These are phyloP conservation scores for Aspergillus hancockii DNA, from an alignment of 495 filamentous ascomycete species.

Conservation along the genomic window DNA sequence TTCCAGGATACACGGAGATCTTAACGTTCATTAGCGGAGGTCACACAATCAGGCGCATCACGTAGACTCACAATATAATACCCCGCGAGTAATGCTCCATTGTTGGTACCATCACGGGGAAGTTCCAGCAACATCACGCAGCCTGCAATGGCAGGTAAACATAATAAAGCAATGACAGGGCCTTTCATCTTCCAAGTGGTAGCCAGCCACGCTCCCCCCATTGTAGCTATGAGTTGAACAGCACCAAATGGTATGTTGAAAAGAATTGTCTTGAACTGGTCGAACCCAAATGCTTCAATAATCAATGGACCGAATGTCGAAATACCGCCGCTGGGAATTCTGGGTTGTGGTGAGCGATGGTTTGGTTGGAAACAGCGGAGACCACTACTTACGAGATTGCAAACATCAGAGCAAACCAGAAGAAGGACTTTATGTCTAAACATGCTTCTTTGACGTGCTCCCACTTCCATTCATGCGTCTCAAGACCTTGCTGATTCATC, in stretches of 20 bases:
- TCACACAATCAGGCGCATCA: background rate
- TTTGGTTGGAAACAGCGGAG: background rate
- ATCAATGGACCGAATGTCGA: constrained; percentile 66
- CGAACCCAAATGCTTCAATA: constrained; percentile 60
- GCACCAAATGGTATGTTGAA: constrained; percentile 68
- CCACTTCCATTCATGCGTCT: constrained; percentile 60
- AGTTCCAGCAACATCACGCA: constrained; percentile 56
- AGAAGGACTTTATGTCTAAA: constrained; percentile 65
- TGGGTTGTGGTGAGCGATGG: constrained; percentile 29
- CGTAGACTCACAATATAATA: constrained; percentile 52
- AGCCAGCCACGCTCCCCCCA: constrained; percentile 58
- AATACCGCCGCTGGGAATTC: constrained; percentile 63
- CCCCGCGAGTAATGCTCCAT: constrained; percentile 53
- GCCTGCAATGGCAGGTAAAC: constrained; percentile 57
- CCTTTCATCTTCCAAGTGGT: constrained; percentile 56
- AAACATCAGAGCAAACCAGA: constrained; percentile 64
- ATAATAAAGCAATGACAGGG: constrained; percentile 54
- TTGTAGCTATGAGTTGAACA: constrained; percentile 58
- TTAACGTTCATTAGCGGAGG: constrained; percentile 19
- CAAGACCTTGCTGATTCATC: constrained; percentile 64
- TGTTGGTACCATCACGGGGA: constrained; percentile 42
- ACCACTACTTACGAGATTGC: constrained; percentile 40
- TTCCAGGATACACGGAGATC: constrained; percentile 59
- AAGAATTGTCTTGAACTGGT: constrained; percentile 59
- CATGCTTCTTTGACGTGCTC: constrained; percentile 62